Evolutionary conservation across 179 eudicot genomes (phyloP).

Genomic region (Camellia oleifera): DNA sequence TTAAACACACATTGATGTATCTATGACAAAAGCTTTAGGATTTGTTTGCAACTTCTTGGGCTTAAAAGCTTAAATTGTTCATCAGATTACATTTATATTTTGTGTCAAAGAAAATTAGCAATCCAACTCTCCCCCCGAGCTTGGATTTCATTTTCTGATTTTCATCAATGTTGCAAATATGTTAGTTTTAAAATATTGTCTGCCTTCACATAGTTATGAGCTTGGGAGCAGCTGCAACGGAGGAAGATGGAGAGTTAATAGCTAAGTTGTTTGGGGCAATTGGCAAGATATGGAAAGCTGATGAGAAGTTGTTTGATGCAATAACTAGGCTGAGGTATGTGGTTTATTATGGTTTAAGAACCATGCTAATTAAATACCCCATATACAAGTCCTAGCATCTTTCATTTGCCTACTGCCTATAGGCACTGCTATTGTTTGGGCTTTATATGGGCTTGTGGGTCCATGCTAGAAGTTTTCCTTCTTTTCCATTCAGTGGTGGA

Average conservation of each 20-base stretch:
- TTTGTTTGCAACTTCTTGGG: neutral
- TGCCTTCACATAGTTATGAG: constrained; percentile 48
- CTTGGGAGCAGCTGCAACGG: constrained; percentile 74
- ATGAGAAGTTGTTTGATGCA: constrained; percentile 91
- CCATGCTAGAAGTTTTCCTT: no score
- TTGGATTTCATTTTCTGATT: neutral
- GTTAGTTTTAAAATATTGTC: constrained; percentile 7
- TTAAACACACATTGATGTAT: neutral
- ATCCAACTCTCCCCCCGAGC: neutral
- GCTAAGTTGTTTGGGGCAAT: constrained; percentile 70
- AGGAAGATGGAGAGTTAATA: constrained; percentile 72
- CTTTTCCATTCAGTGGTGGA: neutral
- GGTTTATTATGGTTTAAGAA: neutral
- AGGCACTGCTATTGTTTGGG: neutral
- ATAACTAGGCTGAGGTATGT: constrained; percentile 85
- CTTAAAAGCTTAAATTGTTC: neutral
- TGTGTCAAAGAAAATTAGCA: neutral
- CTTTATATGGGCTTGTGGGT: no score
- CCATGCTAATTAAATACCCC: neutral
- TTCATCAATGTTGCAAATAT: constrained; percentile 1
- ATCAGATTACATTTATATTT: neutral
- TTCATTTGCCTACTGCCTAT: neutral
- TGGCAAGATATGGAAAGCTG: constrained; percentile 89
- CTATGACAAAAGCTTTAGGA: neutral
- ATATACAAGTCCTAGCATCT: neutral